These are phyloP conservation scores for Fonsecaea pugnacius DNA, from an alignment of 2,329 filamentous ascomycete species.

Conservation along the genomic window DNA sequence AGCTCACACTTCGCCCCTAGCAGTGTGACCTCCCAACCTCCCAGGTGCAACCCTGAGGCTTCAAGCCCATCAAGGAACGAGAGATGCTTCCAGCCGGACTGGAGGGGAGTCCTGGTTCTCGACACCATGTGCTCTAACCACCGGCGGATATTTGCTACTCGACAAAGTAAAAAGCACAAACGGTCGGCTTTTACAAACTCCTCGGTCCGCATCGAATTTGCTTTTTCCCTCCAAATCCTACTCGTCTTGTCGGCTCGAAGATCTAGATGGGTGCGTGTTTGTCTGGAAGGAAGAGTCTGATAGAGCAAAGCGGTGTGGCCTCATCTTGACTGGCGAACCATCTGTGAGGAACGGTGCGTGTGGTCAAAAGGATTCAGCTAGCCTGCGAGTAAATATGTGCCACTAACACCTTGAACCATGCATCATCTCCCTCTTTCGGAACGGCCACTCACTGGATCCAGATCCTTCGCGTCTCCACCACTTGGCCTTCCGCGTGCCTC, in stretches of 20 bases:
- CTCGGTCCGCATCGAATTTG: slow-evolving; percentile 5
- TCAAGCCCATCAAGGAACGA: not conserved
- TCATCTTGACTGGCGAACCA: slow-evolving; percentile 17
- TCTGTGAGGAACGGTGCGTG: not conserved
- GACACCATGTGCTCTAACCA: not conserved
- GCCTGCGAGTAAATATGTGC: not conserved
- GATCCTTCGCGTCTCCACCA: slow-evolving; percentile 21
- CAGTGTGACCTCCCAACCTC: slow-evolving; percentile 5
- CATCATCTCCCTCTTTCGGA: slow-evolving; percentile 5
- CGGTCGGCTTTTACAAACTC: not conserved
- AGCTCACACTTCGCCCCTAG: slow-evolving; percentile 5
- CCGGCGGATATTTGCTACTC: not conserved
- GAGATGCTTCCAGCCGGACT: not conserved
- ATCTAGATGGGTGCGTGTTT: not conserved
- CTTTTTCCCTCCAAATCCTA: not conserved
- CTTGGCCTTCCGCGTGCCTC: slow-evolving; percentile 14
- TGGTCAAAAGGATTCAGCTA: slow-evolving; percentile 15
- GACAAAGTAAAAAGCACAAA: not conserved
- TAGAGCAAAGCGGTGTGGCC: slow-evolving; percentile 16
- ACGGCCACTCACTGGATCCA: slow-evolving; percentile 11
- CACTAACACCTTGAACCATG: not conserved
- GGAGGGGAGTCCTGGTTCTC: not conserved
- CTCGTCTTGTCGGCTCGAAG: not conserved
- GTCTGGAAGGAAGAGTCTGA: slow-evolving; percentile 2
- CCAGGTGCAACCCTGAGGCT: slow-evolving; percentile 6